Evolutionary conservation across 306 rosid genomes (phyloP), one percentile per base, ranked within the genome.

Genomic region (Acacia crassicarpa): DNA sequence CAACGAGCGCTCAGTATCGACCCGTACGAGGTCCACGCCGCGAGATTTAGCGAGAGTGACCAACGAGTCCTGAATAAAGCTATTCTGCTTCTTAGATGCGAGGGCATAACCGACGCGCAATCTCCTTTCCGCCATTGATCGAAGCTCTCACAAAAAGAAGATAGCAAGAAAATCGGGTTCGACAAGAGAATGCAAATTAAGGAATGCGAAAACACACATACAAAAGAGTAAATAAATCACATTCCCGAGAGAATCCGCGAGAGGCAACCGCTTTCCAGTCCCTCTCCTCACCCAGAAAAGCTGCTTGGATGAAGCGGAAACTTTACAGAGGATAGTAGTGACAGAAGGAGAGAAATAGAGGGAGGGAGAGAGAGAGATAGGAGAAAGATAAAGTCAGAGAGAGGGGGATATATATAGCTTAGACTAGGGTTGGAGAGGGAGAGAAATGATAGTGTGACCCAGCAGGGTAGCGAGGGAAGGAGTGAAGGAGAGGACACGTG

Each of bases 61-160:
- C 30, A 91, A 82, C 33, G 91, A 86, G 25, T 89, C 90, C 13
- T 79, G 86, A 25, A 91, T 91, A 87, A 91, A 91, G 84, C 91
- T 91, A 46, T 77, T 84, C 62, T 82, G 92, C 86, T 91, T 91
- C 89, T 91, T 91, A 48, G 91, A 79, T 0, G 88, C 87, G 79
- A 90, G 81, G 8, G 94, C 94, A 38, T 90, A 90, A 5, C 94
- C 92, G 8, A 91, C 72, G 43, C 85, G 53, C 80, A 87, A 87
- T 82, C 92, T 91, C 74, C 80, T 87, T 72, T 84, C 94, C 79
- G 91, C 91, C 94, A 91, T 91, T 67, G 72, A 33, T 38, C 9
- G 45, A 20, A 71, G 43, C 11, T 67, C 51, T 23, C 41, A 27
- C 30, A 46, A 8, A 38, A 15, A 68, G 38, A 70, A 13, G 27